Percentiles rank a stretch among this genome's conserved stretches.
phyloP scores from a whole-genome alignment of 129 eudicot genomes.

The Helianthus tuberosus region DNA sequence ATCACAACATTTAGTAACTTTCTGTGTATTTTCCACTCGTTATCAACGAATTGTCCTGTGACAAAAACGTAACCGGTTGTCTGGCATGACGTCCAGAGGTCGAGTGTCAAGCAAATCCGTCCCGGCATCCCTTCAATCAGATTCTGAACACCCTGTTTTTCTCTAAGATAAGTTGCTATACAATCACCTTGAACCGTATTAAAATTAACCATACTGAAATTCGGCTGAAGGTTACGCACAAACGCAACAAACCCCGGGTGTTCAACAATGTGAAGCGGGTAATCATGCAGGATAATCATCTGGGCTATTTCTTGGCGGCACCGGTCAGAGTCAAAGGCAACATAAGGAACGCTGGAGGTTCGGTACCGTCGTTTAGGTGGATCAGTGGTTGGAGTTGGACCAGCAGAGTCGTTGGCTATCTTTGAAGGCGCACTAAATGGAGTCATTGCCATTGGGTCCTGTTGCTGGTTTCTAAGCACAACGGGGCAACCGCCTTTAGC shows the following conservation, averaged over 20 bases:
- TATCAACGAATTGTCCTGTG: slow-evolving; percentile 79
- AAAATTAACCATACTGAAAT: slow-evolving; percentile 79
- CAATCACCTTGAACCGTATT: slow-evolving; percentile 88
- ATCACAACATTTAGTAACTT: slow-evolving; percentile 56
- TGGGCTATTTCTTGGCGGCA: slow-evolving; percentile 87
- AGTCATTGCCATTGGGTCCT: slow-evolving; percentile 29
- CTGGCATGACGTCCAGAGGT: slow-evolving; percentile 77
- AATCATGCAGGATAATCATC: slow-evolving; percentile 90
- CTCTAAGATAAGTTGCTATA: slow-evolving; percentile 76
- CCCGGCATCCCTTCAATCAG: slow-evolving; percentile 87
- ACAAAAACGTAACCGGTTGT: slow-evolving; percentile 77
- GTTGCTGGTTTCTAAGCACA: slow-evolving; percentile 60
- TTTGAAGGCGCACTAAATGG: slow-evolving; percentile 69
- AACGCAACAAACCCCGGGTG: slow-evolving; percentile 89
- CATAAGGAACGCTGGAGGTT: slow-evolving; percentile 54
- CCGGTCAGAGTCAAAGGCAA: slow-evolving; percentile 71
- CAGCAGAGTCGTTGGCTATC: slow-evolving; percentile 31
- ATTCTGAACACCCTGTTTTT: slow-evolving; percentile 70
- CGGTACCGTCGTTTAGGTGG: slow-evolving; percentile 80
- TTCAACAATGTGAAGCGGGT: slow-evolving; percentile 94
- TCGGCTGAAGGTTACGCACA: slow-evolving; percentile 80
- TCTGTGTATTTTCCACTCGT: slow-evolving; percentile 84
- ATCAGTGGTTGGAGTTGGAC: slow-evolving; percentile 34
- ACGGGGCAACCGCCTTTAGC: slow-evolving; percentile 89
- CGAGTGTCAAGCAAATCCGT: slow-evolving; percentile 74